Evolutionary conservation across 2,329 filamentous ascomycete species (phyloP), one percentile per base, ranked within the genome.

Genomic region (Diaporthe vexans): DNA sequence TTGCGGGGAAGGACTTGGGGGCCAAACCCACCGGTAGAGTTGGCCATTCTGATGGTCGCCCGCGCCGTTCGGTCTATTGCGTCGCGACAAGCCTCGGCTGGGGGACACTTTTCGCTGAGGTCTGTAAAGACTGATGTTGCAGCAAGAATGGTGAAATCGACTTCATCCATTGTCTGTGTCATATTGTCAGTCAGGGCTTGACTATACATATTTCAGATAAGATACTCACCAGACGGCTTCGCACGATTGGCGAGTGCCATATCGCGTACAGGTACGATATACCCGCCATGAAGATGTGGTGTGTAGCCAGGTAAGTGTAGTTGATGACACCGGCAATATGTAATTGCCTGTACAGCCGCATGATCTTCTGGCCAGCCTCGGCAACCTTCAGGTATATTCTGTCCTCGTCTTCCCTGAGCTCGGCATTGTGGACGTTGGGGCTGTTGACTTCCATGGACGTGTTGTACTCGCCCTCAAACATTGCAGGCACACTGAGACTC

Each of bases 261-360:
- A 98, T 97, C 26, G 97, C 95, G 83, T 98, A 98, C 2, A 98
- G 88, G 82, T 98, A 98, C 33, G 96, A 97, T 74, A 98, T 93
- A 84, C 95, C 96, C 37, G 96, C 96, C 94, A 98, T 98, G 85
- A 98, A 98, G 9, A 98, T 88, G 83, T 98, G 95, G 81, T 98
- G 96, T 0, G 97, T 98, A 2, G 97, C 95, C 71, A 98, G 86
- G 82, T 97, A 98, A 0, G 96, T 98, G 81, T 98, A 98, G 83
- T 98, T 98, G 72, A 98, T 96, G 54, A 98, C 88, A 70, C 95
- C 93, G 73, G 95, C 91, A 13, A 95, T 88, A 83, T 98, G 96
- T 75, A 98, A 86, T 80, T 98, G 94, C 70, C 96, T 89, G 83
- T 98, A 98, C 48, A 98, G 89, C 75, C 95, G 94, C 80, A 98